Evolutionary conservation across 2,329 filamentous ascomycete species (phyloP).

Genomic region (Fonsecaea pugnacius): DNA sequence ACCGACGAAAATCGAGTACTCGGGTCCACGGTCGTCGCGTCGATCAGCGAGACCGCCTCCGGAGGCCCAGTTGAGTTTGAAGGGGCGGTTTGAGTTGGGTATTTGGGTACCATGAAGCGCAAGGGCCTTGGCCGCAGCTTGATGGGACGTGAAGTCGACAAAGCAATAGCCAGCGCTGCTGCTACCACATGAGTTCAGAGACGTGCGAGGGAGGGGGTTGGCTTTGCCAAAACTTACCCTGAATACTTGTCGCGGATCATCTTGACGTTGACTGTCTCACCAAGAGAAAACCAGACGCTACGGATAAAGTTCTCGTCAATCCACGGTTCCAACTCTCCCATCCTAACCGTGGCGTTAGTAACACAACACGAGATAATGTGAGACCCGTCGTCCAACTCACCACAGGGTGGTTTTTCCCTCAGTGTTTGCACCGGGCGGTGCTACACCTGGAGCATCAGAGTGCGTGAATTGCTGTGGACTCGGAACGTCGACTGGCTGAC

Average conservation of each 20-base stretch:
- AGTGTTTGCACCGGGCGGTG: conserved; percentile 53
- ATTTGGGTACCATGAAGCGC: conserved; percentile 84
- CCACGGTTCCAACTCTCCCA: conserved; percentile 99
- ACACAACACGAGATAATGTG: conserved; percentile 22
- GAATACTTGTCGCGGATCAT: conserved; percentile 99
- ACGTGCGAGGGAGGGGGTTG: conserved; percentile 33
- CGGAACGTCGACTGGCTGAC: conserved; percentile 49
- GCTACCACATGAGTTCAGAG: conserved; percentile 46
- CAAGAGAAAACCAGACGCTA: conserved; percentile 90
- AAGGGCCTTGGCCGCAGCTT: conserved; percentile 90
- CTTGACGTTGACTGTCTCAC: conserved; percentile 96
- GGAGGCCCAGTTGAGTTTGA: conserved; percentile 99
- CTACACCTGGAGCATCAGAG: conserved; percentile 51
- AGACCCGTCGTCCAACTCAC: conserved; percentile 43
- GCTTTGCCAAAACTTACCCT: conserved; percentile 64
- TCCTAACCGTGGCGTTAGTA: conserved; percentile 62
- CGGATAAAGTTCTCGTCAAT: conserved; percentile 99
- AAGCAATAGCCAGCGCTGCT: conserved; percentile 99
- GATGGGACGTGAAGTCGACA: conserved; percentile 83
- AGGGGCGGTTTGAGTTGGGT: conserved; percentile 89
- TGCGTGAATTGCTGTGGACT: conserved; percentile 59
- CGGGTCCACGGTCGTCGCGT: conserved; percentile 91
- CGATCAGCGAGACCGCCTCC: conserved; percentile 94
- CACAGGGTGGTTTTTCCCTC: conserved; percentile 63
- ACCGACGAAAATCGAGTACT: conserved; percentile 97